A percentile compares a stretch with the other conserved stretches of the same genome.
phyloP scores from a whole-genome alignment of 129 eudicot species.

The Pseudognaphalium luteoalbum region DNA sequence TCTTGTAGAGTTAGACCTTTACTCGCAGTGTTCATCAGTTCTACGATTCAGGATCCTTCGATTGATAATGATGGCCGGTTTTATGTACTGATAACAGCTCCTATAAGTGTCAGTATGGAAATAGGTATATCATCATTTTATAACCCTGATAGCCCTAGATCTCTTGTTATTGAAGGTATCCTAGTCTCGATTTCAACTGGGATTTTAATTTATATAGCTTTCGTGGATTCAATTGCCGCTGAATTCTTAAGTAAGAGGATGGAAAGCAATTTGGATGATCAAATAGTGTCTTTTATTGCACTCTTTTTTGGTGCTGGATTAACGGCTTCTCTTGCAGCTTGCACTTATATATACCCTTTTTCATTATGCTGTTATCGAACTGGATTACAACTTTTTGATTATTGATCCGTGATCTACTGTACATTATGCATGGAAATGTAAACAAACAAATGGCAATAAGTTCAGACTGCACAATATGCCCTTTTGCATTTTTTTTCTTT shows the following conservation, averaged over 20 bases:
- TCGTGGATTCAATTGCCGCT: constrained; percentile 77
- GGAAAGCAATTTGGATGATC: constrained; percentile 66
- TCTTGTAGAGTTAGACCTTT: constrained; percentile 71
- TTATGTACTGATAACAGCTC: constrained; percentile 64
- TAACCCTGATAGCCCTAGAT: constrained; percentile 66
- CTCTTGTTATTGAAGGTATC: constrained; percentile 64
- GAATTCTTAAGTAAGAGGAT: constrained; percentile 83
- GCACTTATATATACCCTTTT: constrained; percentile 48
- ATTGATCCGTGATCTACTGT: not conserved
- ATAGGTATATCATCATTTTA: constrained; percentile 48
- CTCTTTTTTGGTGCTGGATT: constrained; percentile 69
- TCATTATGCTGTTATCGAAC: constrained; percentile 2
- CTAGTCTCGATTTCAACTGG: constrained; percentile 76
- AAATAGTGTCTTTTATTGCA: constrained; percentile 55
- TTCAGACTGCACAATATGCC: not conserved
- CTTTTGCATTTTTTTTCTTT: not conserved
- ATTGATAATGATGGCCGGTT: constrained; percentile 61
- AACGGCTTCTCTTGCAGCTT: constrained; percentile 71
- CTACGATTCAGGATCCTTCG: constrained; percentile 47
- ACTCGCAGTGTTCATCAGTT: constrained; percentile 71
- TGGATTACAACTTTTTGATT: not conserved
- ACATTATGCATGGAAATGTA: not conserved
- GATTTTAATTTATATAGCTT: constrained; percentile 73
- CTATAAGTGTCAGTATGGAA: constrained; percentile 59
- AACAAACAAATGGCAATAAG: not conserved